phyloP scores from a whole-genome alignment of 139 green algal genomes.

The Chlorella vulgaris region DNA sequence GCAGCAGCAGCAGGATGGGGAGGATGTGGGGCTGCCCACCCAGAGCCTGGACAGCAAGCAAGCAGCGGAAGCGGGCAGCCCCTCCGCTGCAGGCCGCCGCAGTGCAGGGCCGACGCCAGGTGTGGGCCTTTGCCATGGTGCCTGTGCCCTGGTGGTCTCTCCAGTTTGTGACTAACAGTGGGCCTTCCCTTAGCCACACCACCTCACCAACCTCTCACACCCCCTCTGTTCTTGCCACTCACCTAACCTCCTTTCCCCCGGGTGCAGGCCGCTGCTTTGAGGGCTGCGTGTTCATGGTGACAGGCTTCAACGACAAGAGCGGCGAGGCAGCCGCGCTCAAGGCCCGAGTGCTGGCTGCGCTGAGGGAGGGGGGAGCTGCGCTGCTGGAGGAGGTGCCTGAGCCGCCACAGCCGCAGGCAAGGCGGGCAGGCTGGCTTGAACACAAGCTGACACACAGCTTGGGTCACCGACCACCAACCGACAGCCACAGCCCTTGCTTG shows the following conservation, averaged over 20 bases:
- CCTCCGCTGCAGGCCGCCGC: not conserved
- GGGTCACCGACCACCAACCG: no score
- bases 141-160: not conserved
- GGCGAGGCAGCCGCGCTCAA: not conserved
- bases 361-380: not conserved
- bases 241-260: not conserved
- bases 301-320: not conserved
- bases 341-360: not conserved
- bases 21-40: not conserved
- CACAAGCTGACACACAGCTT: no score
- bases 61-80: not conserved
- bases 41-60: conserved; percentile 4
- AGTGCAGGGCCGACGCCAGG: not conserved
- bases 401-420: not conserved
- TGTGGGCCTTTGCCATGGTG: not conserved
- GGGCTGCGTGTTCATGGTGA: conserved; percentile 29
- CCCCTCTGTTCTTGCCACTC: not conserved
- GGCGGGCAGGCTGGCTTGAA: no score
- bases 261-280: conserved; percentile 17
- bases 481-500: not conserved
- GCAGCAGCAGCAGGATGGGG: not conserved
- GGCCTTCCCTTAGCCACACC: not conserved
- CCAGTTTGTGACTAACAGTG: not conserved
- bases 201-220: not conserved
- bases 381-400: not conserved